Evolutionary conservation across 345 rosid species (phyloP).

Genomic region (Gossypium turneri): DNA sequence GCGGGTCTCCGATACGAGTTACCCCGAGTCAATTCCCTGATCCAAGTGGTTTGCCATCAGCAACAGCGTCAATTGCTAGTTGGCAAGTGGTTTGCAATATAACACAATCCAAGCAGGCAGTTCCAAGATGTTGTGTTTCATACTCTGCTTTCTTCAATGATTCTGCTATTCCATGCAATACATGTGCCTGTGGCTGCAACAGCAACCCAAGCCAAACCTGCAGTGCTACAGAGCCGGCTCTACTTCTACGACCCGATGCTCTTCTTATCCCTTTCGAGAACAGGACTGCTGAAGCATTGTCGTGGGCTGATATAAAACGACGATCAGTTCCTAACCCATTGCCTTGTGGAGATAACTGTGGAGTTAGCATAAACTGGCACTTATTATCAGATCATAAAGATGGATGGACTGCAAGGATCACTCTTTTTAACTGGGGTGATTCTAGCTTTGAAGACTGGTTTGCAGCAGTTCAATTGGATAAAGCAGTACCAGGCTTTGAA

Average conservation of each 20-base stretch:
- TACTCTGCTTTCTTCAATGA: constrained; percentile 89
- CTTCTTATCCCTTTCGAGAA: constrained; percentile 84
- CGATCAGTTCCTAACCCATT: constrained; percentile 59
- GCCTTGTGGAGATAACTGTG: constrained; percentile 95
- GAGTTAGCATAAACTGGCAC: constrained; percentile 95
- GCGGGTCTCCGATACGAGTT: constrained; percentile 78
- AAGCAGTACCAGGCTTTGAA: constrained; percentile 72
- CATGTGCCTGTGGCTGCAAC: constrained; percentile 92
- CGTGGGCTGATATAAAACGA: constrained; percentile 68
- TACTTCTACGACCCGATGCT: constrained; percentile 70
- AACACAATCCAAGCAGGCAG: constrained; percentile 54
- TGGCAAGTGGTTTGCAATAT: constrained; percentile 99
- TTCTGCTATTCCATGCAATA: constrained; percentile 74
- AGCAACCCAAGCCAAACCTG: constrained; percentile 51
- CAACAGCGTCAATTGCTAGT: constrained; percentile 72
- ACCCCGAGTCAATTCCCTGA: constrained; percentile 74
- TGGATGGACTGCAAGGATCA: constrained; percentile 89
- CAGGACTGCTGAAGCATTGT: constrained; percentile 49
- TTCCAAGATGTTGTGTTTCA: constrained; percentile 88
- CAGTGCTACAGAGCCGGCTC: constrained; percentile 60
- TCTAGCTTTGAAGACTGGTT: constrained; percentile 82
- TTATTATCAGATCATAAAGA: constrained; percentile 64
- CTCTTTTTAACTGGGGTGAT: constrained; percentile 90
- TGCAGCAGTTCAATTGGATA: constrained; percentile 57
- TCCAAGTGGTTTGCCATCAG: constrained; percentile 67